Evolutionary conservation across 2,329 filamentous ascomycete species (phyloP).

Genomic region (Arachnomyces sp.): DNA sequence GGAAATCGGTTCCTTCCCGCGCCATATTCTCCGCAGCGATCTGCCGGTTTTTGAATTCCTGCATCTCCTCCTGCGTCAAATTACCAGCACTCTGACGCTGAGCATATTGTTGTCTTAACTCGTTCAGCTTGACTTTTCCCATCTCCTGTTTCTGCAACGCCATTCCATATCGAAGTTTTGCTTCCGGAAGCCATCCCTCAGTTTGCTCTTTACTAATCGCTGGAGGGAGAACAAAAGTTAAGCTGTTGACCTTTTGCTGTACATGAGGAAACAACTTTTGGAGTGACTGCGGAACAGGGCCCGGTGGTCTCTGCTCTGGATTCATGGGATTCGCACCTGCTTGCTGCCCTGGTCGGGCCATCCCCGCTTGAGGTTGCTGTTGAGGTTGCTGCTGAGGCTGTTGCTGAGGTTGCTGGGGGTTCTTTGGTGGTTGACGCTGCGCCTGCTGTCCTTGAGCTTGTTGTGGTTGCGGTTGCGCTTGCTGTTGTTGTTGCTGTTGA

Average conservation of each 20-base stretch:
- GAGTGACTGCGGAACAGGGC: slow-evolving; percentile 18
- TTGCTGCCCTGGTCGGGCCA: not conserved
- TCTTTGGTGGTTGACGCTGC: slow-evolving; percentile 7
- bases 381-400: slow-evolving; percentile 16
- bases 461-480: slow-evolving; percentile 11
- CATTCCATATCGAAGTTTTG: slow-evolving; percentile 40
- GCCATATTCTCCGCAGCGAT: slow-evolving; percentile 32
- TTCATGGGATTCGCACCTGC: slow-evolving; percentile 1
- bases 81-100: slow-evolving; percentile 33
- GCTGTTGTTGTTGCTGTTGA: slow-evolving; percentile 22
- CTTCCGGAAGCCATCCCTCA: slow-evolving; percentile 40
- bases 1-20: slow-evolving; percentile 39
- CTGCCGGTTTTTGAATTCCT: slow-evolving; percentile 37
- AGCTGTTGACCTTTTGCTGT: slow-evolving; percentile 37
- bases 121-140: slow-evolving; percentile 35
- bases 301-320: slow-evolving; percentile 1
- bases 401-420: slow-evolving; percentile 6
- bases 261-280: slow-evolving; percentile 38
- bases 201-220: slow-evolving; percentile 37
- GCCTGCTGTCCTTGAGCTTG: slow-evolving; percentile 6
- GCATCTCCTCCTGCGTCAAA: slow-evolving; percentile 35
- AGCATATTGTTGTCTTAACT: slow-evolving; percentile 32
- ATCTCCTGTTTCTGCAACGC: slow-evolving; percentile 43
- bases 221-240: slow-evolving; percentile 39
- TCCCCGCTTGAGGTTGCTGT: slow-evolving; percentile 23